Evolutionary conservation across 257 asterid species (phyloP), one percentile per base, ranked within the genome.

Genomic region (Asclepias syriaca): DNA sequence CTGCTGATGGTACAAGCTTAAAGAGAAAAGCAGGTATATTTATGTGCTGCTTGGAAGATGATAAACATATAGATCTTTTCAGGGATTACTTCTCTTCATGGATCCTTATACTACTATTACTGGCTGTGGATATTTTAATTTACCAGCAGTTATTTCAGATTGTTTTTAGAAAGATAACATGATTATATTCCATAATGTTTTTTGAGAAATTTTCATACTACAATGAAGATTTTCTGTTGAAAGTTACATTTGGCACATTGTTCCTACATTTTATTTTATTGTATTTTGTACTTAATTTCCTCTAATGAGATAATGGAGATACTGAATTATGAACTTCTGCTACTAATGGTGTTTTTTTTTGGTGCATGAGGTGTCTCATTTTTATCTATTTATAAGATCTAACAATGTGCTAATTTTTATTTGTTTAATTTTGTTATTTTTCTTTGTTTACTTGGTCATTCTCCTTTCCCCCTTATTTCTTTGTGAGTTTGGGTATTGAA

Each of bases 21-120:
- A 92, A 95, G 92, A 89, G 98, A 85, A 95, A 95, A 84, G 79
- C 96, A 78, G 99, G 99, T 92, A 86, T 46, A 15, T 64, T 14
- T 85, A 84, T 46, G 54, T 39, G 46, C 24, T 48, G 66, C 8
- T 29, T 10, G 37, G 34, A 29, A 51, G 46, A 40, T 64, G 22
- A 32, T 18, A 15, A 39, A 22, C 32, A 22, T 46, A 27, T 43
- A 22, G 32, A 19, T 49, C 21, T 49, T 29, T 11, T 24, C 2
- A 22, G 34, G 51, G 37, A 53, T 7, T 19, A 18, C 5, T 39
- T 19, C 24, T 40, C 11, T 39, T 7, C 49, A 40, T 2, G 29
- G 32, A 64, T 53, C 39, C 34, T 37, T 34, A 22, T 18, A 37
- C 29, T 64, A 6, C 22, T 29, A 32, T 32, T 32, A 8, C 19